Evolutionary conservation across 345 rosid genomes (phyloP).

Genomic region (Eucalyptus polybractea): DNA sequence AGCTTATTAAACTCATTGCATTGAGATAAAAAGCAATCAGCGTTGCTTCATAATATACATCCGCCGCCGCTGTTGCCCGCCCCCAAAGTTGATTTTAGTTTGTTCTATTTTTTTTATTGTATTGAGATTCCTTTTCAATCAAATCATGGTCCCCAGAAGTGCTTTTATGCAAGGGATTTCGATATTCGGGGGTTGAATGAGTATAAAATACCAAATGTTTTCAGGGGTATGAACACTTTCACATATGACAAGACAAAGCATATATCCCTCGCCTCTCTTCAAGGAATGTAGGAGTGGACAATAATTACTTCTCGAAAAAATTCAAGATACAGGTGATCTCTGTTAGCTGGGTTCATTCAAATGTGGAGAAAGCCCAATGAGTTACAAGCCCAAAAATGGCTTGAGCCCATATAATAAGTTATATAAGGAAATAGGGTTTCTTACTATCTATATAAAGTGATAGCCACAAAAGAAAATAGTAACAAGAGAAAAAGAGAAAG

Average conservation of each 20-base stretch:
- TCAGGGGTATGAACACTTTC: slow-evolving; percentile 24
- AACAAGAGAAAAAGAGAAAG: no score
- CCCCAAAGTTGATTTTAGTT: background rate
- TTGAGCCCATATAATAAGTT: no score
- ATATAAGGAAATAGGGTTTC: no score
- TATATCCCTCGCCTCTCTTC: slow-evolving; percentile 27
- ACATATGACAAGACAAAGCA: slow-evolving; percentile 29
- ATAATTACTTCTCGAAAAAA: slow-evolving; percentile 45
- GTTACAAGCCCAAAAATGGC: no score
- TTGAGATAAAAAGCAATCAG: background rate
- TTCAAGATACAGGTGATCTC: slow-evolving; percentile 33
- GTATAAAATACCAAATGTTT: background rate
- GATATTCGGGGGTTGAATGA: background rate
- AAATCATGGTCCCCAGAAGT: background rate
- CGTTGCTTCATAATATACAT: background rate
- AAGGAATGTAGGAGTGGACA: slow-evolving; percentile 43
- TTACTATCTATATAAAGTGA: no score
- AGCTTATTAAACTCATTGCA: background rate
- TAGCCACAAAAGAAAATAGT: no score
- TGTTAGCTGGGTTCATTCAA: no score
- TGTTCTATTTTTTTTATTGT: background rate
- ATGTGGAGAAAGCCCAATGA: no score
- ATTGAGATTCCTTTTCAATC: background rate
- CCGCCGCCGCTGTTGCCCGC: background rate
- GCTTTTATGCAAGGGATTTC: background rate